Percentiles rank a stretch among this genome's conserved stretches.
Evolutionary conservation across 345 rosid species (phyloP).

Genomic region (Lenwebbia sp.): DNA sequence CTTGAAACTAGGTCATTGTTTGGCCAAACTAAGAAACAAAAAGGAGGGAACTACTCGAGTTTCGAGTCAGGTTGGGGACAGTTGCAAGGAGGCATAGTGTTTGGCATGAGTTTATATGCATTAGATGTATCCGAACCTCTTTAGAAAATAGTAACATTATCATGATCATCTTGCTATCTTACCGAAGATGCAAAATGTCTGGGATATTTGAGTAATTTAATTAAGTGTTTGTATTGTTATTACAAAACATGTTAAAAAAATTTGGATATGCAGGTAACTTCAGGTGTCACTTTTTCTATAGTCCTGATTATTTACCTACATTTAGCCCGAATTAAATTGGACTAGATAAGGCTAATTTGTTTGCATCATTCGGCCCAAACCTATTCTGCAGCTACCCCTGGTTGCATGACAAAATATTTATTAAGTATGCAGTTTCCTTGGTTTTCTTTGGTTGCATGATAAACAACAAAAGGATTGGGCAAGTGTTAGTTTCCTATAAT

Average conservation of each 20-base stretch:
- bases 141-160: background rate
- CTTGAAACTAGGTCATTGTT: background rate
- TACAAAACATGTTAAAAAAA: background rate
- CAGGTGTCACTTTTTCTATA: background rate
- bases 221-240: background rate
- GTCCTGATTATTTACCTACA: background rate
- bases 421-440: background rate
- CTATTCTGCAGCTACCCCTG: background rate
- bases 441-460: background rate
- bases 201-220: background rate
- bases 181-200: background rate
- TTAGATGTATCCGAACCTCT: background rate
- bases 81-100: background rate
- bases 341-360: background rate
- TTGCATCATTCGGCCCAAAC: background rate
- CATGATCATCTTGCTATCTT: background rate
- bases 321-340: background rate
- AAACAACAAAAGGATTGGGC: background rate
- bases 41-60: background rate
- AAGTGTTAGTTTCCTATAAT: background rate
- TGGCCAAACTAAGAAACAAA: background rate
- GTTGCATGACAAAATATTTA: background rate
- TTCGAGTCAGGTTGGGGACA: background rate
- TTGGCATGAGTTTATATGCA: background rate
- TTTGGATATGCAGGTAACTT: background rate